Conservation (phyloP, 192 early-diverging fungal species). For the Paraglomus occultum region DNA sequence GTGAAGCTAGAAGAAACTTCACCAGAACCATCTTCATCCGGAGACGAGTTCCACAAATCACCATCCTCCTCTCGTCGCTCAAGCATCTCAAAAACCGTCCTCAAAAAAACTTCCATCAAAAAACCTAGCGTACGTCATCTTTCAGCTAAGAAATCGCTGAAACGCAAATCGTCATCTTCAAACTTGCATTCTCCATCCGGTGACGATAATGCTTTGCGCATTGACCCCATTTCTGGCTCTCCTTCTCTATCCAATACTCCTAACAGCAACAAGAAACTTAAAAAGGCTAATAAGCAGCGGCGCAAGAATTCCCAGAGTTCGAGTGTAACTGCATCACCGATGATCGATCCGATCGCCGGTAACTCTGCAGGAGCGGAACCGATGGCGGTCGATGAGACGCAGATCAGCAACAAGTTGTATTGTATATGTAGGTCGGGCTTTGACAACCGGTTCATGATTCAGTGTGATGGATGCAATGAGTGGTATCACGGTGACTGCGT, state of each 20-base stretch:
- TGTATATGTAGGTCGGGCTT: conserved; percentile 62
- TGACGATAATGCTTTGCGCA: background rate
- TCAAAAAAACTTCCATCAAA: background rate
- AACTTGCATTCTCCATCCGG: background rate
- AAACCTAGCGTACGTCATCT: background rate
- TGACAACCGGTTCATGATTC: conserved; percentile 69
- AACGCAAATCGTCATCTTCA: background rate
- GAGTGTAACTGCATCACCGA: background rate
- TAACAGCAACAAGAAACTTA: background rate
- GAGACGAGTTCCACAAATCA: background rate
- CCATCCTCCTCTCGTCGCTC: background rate
- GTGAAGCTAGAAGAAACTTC: background rate
- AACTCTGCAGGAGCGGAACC: background rate
- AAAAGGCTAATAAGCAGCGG: background rate
- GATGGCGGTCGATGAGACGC: conserved; percentile 4
- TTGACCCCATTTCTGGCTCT: background rate
- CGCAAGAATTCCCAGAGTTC: background rate
- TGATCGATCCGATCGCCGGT: background rate
- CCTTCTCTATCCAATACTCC: background rate
- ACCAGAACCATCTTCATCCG: background rate
- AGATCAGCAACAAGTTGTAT: conserved; percentile 38
- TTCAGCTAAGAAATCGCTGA: background rate
- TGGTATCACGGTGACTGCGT: conserved; percentile 82
- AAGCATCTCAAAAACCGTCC: background rate
- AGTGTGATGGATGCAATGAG: conserved; percentile 69